Evolutionary conservation across 75 land plant species (phyloP).

Genomic region (Cupressus sempervirens): DNA sequence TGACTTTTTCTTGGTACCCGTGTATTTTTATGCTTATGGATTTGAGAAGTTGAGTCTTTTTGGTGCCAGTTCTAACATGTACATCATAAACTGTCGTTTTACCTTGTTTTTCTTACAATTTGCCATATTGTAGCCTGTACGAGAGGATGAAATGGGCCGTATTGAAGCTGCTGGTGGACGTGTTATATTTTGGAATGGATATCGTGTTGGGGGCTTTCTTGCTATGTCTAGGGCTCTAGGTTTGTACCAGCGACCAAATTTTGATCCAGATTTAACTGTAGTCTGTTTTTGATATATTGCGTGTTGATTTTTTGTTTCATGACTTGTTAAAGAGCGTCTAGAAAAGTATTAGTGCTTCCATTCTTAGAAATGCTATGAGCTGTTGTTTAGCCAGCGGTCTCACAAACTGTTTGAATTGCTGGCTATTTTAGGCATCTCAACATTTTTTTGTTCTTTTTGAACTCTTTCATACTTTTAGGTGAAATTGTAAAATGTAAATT

Average conservation of each 20-base stretch:
- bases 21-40: too few relatives aligned
- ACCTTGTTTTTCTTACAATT: not conserved
- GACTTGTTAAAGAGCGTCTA: not conserved
- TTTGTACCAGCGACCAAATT: not conserved
- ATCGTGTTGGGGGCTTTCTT: constrained; percentile 53
- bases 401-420: too few relatives aligned
- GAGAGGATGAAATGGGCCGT: constrained; percentile 44
- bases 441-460: too few relatives aligned
- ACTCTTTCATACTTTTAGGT: too few relatives aligned
- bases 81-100: not conserved
- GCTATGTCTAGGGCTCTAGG: constrained; percentile 63
- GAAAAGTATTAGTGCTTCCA: not conserved
- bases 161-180: constrained; percentile 60
- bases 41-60: too few relatives aligned
- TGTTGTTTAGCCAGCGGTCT: not conserved
- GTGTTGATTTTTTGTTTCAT: not conserved
- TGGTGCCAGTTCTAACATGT: not conserved
- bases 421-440: too few relatives aligned
- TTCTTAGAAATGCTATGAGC: not conserved
- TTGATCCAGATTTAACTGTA: not conserved
- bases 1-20: too few relatives aligned
- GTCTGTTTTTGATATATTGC: not conserved
- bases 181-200: constrained; percentile 56
- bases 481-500: too few relatives aligned
- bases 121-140: constrained; percentile 30